Base-by-base conservation (phyloP, 1,284 basidiomycete species). In the Sporisorium sorghi region DNA sequence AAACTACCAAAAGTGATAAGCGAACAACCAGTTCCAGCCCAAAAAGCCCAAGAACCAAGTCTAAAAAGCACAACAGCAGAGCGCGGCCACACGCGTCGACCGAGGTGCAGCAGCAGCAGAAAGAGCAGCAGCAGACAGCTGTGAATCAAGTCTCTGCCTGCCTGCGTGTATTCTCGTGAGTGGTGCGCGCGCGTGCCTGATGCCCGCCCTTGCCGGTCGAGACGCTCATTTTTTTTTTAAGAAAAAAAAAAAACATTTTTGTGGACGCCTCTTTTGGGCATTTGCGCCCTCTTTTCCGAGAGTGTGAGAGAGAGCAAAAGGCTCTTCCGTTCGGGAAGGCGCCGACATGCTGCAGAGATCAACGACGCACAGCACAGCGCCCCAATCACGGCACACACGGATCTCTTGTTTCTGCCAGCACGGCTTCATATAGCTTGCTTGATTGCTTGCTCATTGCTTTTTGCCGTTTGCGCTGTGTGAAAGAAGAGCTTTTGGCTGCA, bases 31-130 rank as follows among this genome's bases (percentile, higher is more conserved):
- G n/a, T 17, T 40, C n/a, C 15, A n/a, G n/a, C 7, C 37, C 9
- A 37, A 14, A 33, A 12, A 33, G 32, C 6, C 32, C 5, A 33
- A 33, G 12, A 33, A 33, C 8, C 32, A 33, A 33, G 32, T 14
- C 12, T 33, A 33, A 33, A 30, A 6, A 33, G 33, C 33, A 33
- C 11, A 14, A 47, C 24, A 47, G 46, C 46, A n/a, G n/a, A n/a
- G n/a, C n/a, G n/a, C n/a, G n/a, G 46, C 46, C n/a, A 28, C 26
- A 19, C 46, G 46, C 46, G 46, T 47, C 28, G 46, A 10, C 46
- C 46, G 46, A 47, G 26, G 5, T 47, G 46, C 46, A 47, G 28
- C 23, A 40, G 14, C 37, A 40, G 35, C 35, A 37, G 35, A n/a
- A n/a, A n/a, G n/a, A 47, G 28, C 23, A 40, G 14, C 37, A 40